Percentiles rank a stretch among this genome's conserved stretches.
Evolutionary conservation across 495 filamentous ascomycete species (phyloP).

Genomic region (Annulohypoxylon bovei): DNA sequence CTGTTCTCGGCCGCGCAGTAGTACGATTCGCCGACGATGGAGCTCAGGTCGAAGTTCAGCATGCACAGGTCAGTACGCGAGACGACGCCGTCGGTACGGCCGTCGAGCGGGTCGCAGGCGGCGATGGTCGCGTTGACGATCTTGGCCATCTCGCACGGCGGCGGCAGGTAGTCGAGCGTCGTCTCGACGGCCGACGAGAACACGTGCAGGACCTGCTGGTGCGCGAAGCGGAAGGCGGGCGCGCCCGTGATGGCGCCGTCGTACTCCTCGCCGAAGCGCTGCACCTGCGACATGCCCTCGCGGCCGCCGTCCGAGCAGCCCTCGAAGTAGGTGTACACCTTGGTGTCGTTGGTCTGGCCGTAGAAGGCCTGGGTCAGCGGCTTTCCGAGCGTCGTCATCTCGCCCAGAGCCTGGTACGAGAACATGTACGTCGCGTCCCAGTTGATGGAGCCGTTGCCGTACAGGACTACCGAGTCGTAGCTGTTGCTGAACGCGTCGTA

Average conservation of each 20-base stretch:
- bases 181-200: constrained; percentile 56
- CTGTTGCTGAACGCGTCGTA: constrained; percentile 55
- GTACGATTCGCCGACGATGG: constrained; percentile 58
- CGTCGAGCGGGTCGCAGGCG: constrained; percentile 63
- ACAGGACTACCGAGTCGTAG: constrained; percentile 47
- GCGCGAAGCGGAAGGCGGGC: constrained; percentile 60
- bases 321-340: constrained; percentile 62
- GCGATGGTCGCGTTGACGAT: constrained; percentile 62
- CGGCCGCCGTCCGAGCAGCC: constrained; percentile 64
- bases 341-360: constrained; percentile 34
- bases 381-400: constrained; percentile 49
- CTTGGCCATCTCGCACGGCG: constrained; percentile 61
- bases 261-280: constrained; percentile 60
- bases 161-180: constrained; percentile 59
- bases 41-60: constrained; percentile 55
- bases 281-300: constrained; percentile 61
- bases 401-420: constrained; percentile 48
- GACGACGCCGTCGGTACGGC: constrained; percentile 62
- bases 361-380: constrained; percentile 52
- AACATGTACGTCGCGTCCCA: constrained; percentile 57
- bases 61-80: constrained; percentile 63
- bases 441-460: constrained; percentile 57
- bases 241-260: constrained; percentile 62
- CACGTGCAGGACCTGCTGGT: constrained; percentile 62
- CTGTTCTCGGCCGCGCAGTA: constrained; percentile 53